These are phyloP conservation scores for Fusarium multiceps DNA, from an alignment of 2,329 filamentous ascomycete genomes.

Conservation along the genomic window DNA sequence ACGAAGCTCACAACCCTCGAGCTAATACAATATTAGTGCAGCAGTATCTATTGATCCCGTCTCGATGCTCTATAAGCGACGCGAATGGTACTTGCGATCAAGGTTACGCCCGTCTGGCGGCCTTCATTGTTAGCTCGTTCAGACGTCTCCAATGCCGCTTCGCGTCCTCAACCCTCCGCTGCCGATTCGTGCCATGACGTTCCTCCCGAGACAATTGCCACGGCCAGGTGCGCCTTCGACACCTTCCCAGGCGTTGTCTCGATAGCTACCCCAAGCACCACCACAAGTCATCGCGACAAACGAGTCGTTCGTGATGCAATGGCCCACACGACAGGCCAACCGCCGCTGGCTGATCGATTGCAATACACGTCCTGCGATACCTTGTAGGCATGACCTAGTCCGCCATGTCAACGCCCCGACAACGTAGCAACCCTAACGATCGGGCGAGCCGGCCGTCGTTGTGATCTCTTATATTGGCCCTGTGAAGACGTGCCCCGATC, in stretches of 20 bases:
- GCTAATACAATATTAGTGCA: accelerated
- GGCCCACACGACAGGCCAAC: not conserved
- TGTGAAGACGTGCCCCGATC: not conserved
- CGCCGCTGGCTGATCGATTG: not conserved
- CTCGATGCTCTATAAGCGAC: not conserved
- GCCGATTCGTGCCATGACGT: not conserved
- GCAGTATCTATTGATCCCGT: not conserved
- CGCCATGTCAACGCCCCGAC: too few species aligned
- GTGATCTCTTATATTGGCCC: not conserved
- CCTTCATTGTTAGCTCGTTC: not conserved
- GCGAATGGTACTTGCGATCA: not conserved
- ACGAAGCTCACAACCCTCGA: not conserved
- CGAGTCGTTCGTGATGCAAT: not conserved
- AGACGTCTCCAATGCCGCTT: not conserved
- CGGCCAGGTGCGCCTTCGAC: not conserved
- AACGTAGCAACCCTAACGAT: not conserved
- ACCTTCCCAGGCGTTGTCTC: not conserved
- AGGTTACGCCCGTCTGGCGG: accelerated
- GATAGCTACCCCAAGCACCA: not conserved
- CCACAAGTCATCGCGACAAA: not conserved
- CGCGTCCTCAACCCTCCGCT: not conserved
- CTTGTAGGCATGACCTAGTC: not conserved
- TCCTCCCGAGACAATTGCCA: not conserved
- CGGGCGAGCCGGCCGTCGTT: not conserved
- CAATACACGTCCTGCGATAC: not conserved